Evolutionary conservation across 805 yeast species (phyloP).

Genomic region (Lipomyces mesembrius): DNA sequence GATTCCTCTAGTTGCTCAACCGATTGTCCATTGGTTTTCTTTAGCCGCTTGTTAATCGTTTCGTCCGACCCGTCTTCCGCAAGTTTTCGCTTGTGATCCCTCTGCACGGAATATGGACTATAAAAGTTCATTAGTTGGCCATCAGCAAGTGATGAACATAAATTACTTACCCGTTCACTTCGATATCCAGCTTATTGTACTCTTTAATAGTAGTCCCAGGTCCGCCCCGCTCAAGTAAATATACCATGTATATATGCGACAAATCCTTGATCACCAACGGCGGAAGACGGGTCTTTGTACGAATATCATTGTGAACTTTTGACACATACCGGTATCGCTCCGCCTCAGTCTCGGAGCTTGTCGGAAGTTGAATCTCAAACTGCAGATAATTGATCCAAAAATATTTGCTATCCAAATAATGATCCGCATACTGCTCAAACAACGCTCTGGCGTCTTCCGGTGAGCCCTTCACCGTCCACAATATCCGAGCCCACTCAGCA

Average conservation of each 20-base stretch:
- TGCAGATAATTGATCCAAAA: constrained; percentile 45
- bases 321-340: constrained; percentile 25
- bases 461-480: constrained; percentile 38
- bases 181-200: constrained; percentile 36
- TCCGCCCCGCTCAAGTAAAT: constrained; percentile 38
- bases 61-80: constrained; percentile 24
- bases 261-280: constrained; percentile 41
- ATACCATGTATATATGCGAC: constrained; percentile 41
- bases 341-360: constrained; percentile 19
- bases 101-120: constrained; percentile 31
- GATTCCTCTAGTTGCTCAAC: constrained; percentile 28
- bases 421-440: constrained; percentile 35
- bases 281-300: constrained; percentile 39
- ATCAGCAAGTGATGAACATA: not conserved
- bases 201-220: constrained; percentile 33
- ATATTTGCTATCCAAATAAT: constrained; percentile 38
- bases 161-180: constrained; percentile 38
- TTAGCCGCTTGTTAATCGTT: constrained; percentile 7
- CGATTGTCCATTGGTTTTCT: constrained; percentile 12
- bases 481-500: constrained; percentile 39
- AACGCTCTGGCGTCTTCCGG: constrained; percentile 39
- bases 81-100: constrained; percentile 25
- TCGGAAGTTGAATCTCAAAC: constrained; percentile 42
- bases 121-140: not conserved
- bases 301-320: constrained; percentile 32